Evolutionary conservation across 2,329 filamentous ascomycete genomes (phyloP), one percentile per base, ranked within the genome.

Genomic region (Penicillium sp.): DNA sequence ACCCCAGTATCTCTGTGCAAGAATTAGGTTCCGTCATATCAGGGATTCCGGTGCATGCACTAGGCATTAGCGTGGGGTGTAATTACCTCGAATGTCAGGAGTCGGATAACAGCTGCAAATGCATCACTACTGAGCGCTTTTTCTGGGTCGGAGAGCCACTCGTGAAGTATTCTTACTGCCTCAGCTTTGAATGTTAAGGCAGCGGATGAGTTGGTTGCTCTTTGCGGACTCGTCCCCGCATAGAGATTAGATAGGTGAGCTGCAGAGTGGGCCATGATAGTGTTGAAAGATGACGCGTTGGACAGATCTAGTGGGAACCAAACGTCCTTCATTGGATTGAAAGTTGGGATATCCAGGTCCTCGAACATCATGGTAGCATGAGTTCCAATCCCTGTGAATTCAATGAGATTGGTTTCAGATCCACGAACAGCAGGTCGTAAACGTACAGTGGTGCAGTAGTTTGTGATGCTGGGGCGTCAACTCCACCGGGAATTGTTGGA

Each of bases 261-360:
- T 1, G 73, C 72, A 2, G 73, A 68, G 48, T 75, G 73, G 0
- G 73, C 72, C 69, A 75, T 73, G 36, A 74, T 67, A 16, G 65
- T 66, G 36, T 74, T 73, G 55, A 74, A 74, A 0, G 71, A 72
- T 5, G 72, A 69, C 2, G 70, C 64, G 47, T 75, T 74, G 4
- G 73, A 74, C 14, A 75, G 57, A 41, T 75, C 72, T 2, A 74
- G 54, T 0, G 73, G 71, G 24, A 72, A 60, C 68, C 70, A 75
- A 27, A 75, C 69, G 41, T 75, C 71, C 13, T 66, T 67, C 67
- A 74, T 72, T 0, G 72, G 66, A 48, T 72, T 71, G 44, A 74
- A 74, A 13, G 46, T 57, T 22, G 57, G 55, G 16, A 57, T 60
- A n/a, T 58, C 35, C 1, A 63, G 22, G 2, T 61, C 46, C 35